Evolutionary conservation across 2,329 filamentous ascomycete genomes (phyloP).

Genomic region (Pyricularia sp.): DNA sequence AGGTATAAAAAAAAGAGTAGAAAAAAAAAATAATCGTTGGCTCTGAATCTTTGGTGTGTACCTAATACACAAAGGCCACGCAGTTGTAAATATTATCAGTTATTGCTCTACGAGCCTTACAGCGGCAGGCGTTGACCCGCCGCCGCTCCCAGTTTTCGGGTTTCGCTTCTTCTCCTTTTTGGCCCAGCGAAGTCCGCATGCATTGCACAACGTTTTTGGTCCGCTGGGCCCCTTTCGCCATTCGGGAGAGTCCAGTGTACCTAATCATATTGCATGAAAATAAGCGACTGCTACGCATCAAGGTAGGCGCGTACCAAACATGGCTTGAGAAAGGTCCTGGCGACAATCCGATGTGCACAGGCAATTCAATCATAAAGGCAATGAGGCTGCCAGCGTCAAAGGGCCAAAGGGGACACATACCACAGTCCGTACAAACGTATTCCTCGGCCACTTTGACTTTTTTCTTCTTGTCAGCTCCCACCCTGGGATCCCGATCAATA

Average conservation of each 20-base stretch:
- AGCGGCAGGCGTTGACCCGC: background rate
- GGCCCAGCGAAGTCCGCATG: conserved; percentile 70
- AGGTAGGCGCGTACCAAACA: background rate
- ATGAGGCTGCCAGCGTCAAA: background rate
- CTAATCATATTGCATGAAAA: conserved; percentile 22
- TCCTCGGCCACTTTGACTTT: conserved; percentile 78
- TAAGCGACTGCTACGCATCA: background rate
- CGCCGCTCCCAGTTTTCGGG: conserved; percentile 16
- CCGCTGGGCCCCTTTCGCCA: conserved; percentile 92
- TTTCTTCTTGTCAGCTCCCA: conserved; percentile 65
- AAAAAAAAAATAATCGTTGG: background rate
- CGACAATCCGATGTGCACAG: background rate
- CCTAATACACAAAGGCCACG: background rate
- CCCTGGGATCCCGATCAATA: conserved; percentile 45
- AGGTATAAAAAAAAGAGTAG: background rate
- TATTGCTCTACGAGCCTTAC: background rate
- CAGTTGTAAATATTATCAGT: background rate
- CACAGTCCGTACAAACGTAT: conserved; percentile 93
- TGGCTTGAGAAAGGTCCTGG: background rate
- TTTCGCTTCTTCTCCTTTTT: conserved; percentile 71
- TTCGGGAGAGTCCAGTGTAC: conserved; percentile 84
- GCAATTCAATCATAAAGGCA: background rate
- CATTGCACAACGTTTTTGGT: conserved; percentile 92
- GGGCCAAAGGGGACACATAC: conserved; percentile 30
- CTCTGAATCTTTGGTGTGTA: background rate